Evolutionary conservation across 345 rosid species (phyloP), one percentile per base, ranked within the genome.

Genomic region (Ricinus communis): DNA sequence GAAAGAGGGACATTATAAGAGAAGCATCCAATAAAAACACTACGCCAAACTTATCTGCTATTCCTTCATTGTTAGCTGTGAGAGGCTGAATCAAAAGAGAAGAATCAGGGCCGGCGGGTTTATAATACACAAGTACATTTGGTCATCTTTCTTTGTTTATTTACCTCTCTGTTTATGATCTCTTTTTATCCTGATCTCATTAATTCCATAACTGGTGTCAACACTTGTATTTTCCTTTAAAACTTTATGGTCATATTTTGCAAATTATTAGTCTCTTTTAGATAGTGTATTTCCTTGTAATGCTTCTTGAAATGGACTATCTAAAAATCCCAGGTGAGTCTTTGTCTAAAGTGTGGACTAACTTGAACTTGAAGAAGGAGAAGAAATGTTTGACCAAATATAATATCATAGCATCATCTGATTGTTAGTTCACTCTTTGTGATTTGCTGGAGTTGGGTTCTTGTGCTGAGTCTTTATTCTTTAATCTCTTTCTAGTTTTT

Each of bases 21-120:
- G 85, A 71, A 60, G 64, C 78, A 33, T 71, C 82, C 51, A 84
- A 72, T 63, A 81, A 75, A 47, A 82, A 71, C 66, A 70, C 79
- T 25, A 77, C 76, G 46, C 83, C 92, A 28, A 85, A 88, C 69
- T 75, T 91, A 78, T 66, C 84, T 45, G 89, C 89, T 45, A 81
- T 87, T 77, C 96, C 97, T 80, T 87, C 97, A 4, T 71, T 91
- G 76, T 76, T 94, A 73, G 78, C 95, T 68, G 89, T 83, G 66
- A 82, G 87, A 79, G 71, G 83, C 61, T 74, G 25, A 74, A 27
- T n/a, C 8, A 33, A 33, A 36, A n/a, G 5, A 8, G 55, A 55
- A 56, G 65, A 47, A 25, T 40, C 41, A 43, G 8, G 66, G 60
- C 22, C 24, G 36, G 12, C 4, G 22, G 27, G 22, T 27, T 40